Conservation (phyloP, 2,329 filamentous ascomycete species). For the Penicillium sp. region DNA sequence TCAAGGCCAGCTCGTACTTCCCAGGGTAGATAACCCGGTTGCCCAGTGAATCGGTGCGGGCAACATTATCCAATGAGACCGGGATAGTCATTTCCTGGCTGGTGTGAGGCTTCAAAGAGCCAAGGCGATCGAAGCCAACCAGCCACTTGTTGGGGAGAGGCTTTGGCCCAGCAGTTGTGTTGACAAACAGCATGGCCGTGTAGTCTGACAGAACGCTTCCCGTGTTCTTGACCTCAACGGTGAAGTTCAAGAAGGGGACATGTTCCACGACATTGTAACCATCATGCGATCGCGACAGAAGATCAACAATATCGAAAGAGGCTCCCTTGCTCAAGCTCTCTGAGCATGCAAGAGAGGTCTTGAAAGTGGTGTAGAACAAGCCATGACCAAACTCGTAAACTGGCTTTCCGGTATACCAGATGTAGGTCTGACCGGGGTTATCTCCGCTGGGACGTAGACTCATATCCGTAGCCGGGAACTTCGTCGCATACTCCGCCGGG, state of each 20-base stretch:
- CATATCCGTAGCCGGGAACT: constrained; percentile 42
- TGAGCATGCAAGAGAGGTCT: constrained; percentile 8
- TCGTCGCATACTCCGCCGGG: constrained; percentile 39
- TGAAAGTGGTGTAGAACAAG: constrained; percentile 43
- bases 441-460: constrained; percentile 34
- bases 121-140: constrained; percentile 36
- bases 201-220: constrained; percentile 39
- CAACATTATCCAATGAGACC: constrained; percentile 37
- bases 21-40: constrained; percentile 42
- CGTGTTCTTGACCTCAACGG: constrained; percentile 35
- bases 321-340: background rate
- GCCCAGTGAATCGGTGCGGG: constrained; percentile 35
- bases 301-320: constrained; percentile 32
- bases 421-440: constrained; percentile 44
- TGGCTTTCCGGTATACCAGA: constrained; percentile 40
- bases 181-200: constrained; percentile 38
- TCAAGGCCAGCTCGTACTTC: constrained; percentile 39
- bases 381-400: constrained; percentile 44
- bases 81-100: constrained; percentile 30
- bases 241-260: constrained; percentile 36
- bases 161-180: constrained; percentile 37
- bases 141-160: constrained; percentile 43
- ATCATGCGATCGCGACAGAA: constrained; percentile 29
- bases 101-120: constrained; percentile 21
- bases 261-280: constrained; percentile 30